phyloP scores from a whole-genome alignment of 2,329 filamentous ascomycete genomes.

The Claviceps quebecensis region DNA sequence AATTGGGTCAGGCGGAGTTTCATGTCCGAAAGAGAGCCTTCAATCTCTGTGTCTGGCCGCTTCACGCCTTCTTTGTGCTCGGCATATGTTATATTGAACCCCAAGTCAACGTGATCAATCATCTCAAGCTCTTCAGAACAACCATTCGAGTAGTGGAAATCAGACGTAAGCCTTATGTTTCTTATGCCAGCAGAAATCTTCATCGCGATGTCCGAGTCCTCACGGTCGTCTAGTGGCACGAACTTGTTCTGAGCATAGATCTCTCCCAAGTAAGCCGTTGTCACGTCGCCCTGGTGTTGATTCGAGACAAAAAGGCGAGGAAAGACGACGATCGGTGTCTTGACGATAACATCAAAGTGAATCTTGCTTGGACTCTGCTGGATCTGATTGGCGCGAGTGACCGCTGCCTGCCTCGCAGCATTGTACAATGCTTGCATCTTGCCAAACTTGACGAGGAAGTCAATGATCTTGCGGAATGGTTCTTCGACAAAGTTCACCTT shows the following conservation, averaged over 20 bases:
- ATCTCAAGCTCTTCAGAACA: conserved; percentile 79
- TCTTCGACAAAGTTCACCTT: conserved; percentile 96
- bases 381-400: conserved; percentile 83
- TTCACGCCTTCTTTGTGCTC: conserved; percentile 68
- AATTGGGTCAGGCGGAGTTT: conserved; percentile 82
- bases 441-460: conserved; percentile 95
- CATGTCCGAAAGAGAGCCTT: conserved; percentile 84
- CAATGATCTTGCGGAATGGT: conserved; percentile 94
- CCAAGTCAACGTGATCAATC: conserved; percentile 91
- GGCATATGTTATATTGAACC: conserved; percentile 81
- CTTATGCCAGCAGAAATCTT: conserved; percentile 82
- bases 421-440: conserved; percentile 99
- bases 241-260: conserved; percentile 97
- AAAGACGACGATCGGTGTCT: conserved; percentile 92
- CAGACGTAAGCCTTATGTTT: conserved; percentile 80
- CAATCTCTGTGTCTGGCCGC: conserved; percentile 80
- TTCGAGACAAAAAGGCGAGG: conserved; percentile 63
- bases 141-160: conserved; percentile 64
- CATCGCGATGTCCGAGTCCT: conserved; percentile 64
- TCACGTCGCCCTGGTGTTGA: conserved; percentile 57
- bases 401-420: conserved; percentile 83
- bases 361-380: conserved; percentile 83
- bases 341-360: conserved; percentile 86
- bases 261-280: conserved; percentile 90
- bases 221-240: conserved; percentile 63